phyloP scores from a whole-genome alignment of 2,329 filamentous ascomycete genomes.

The Alternaria ventricosa region DNA sequence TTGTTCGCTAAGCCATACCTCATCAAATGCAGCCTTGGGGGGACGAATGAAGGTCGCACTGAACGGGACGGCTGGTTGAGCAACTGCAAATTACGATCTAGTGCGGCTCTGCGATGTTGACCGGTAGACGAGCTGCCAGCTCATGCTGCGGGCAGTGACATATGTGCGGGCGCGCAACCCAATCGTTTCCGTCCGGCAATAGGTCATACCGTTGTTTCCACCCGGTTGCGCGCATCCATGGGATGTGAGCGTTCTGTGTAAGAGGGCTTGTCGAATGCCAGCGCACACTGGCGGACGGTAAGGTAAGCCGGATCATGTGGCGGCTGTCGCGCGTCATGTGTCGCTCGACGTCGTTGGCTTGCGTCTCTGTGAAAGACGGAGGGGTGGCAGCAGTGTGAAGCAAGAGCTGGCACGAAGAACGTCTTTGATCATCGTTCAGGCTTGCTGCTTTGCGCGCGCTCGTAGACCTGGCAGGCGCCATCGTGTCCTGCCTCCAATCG shows the following conservation, averaged over 20 bases:
- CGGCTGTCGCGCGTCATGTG: slow-evolving; percentile 3
- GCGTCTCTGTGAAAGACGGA: not conserved
- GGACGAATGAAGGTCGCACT: slow-evolving; percentile 28
- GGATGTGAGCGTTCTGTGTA: slow-evolving; percentile 13
- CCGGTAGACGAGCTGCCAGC: slow-evolving; percentile 33
- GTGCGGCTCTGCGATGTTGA: slow-evolving; percentile 46
- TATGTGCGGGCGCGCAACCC: slow-evolving; percentile 33
- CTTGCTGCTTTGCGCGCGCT: not conserved
- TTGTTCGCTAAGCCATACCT: slow-evolving; percentile 35
- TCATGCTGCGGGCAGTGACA: slow-evolving; percentile 24
- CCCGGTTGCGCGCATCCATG: slow-evolving; percentile 14
- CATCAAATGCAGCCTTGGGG: slow-evolving; percentile 27
- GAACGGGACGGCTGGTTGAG: slow-evolving; percentile 16
- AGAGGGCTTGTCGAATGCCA: slow-evolving; percentile 26
- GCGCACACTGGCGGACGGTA: slow-evolving; percentile 25
- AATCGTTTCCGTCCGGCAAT: slow-evolving; percentile 35
- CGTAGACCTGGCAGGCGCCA: not conserved
- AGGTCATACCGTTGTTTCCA: slow-evolving; percentile 22
- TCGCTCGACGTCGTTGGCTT: not conserved
- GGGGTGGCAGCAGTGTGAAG: not conserved
- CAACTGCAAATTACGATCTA: slow-evolving; percentile 20
- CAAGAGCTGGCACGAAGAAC: not conserved
- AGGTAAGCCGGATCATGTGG: slow-evolving; percentile 1
- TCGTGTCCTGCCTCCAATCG: not conserved
- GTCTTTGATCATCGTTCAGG: not conserved